Base-by-base conservation (phyloP, 2,329 filamentous ascomycete genomes). In the Aplosporella prunicola region DNA sequence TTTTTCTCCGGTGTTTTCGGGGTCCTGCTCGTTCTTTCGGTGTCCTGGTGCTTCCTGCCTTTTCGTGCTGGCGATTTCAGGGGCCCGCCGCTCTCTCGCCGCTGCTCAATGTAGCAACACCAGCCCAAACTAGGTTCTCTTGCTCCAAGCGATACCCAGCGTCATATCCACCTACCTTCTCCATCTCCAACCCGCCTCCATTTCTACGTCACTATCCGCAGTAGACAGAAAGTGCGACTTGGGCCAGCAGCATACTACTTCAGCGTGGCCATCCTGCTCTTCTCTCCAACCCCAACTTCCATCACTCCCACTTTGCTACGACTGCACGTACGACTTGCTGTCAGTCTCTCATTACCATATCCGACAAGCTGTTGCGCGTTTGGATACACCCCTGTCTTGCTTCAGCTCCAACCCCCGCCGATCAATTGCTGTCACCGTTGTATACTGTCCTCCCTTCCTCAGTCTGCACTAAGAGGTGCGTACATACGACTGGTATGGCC, bases 311-410 rank as follows among this genome's bases (percentile, higher is more conserved):
- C 32, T 28, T 38, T 38, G 28, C 35, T 38, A 25, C 35, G 20
- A 25, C 11, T 27, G 20, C 20, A 31, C 15, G 27, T 26, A 30
- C 38, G 38, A 28, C 32, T 40, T 30, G 38, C 38, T 35, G 38
- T 29, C 38, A 14, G 22, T 38, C 38, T 30, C 20, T 40, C 38
- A 35, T 40, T 40, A 20, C 35, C 32, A 28, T 39, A 39, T 39
- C 36, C 26, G 36, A 25, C 36, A 39, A 29, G 36, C 36, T 39
- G 36, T 30, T 39, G 36, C 36, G 33, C 36, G 36, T 25, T 39
- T 39, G 36, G 36, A 39, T 39, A 39, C 35, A 29, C 9, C 26
- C 26, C 26, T 39, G 28, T 38, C 35, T 39, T 39, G 35, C 27
- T 39, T 39, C 29, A 23, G 23, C 36, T 29, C 25, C 30, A 33